These are phyloP conservation scores for Malus sylvestris DNA, from an alignment of 306 rosid species.

Conservation along the genomic window DNA sequence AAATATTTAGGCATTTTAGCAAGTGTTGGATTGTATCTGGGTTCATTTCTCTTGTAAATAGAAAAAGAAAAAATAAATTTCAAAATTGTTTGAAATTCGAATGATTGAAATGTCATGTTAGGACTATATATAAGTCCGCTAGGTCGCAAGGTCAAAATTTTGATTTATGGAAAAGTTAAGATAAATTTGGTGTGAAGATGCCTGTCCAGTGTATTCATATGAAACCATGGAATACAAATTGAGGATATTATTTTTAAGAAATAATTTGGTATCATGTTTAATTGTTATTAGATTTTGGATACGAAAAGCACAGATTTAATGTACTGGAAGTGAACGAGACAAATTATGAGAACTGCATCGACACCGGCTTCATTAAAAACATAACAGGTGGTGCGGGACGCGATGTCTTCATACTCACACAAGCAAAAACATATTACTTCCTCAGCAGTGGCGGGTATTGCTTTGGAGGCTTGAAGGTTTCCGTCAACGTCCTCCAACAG, in stretches of 20 bases:
- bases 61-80: too few relatives aligned
- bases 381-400: slow-evolving; percentile 10
- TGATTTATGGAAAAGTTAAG: neutral
- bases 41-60: too few relatives aligned
- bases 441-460: slow-evolving; percentile 12
- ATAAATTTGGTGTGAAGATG: neutral
- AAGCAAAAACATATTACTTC: slow-evolving; percentile 18
- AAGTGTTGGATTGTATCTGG: too few relatives aligned
- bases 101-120: too few relatives aligned
- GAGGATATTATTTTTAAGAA: neutral
- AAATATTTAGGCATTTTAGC: too few relatives aligned
- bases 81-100: too few relatives aligned
- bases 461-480: slow-evolving; percentile 16
- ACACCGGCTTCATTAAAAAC: slow-evolving; percentile 5
- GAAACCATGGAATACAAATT: neutral
- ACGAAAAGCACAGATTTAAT: slow-evolving; percentile 6
- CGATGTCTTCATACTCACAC: slow-evolving; percentile 14
- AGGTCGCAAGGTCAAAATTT: neutral
- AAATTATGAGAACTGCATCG: slow-evolving; percentile 10
- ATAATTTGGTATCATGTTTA: neutral
- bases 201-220: neutral
- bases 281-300: slow-evolving; percentile 13
- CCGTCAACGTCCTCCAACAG: neutral
- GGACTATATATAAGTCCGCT: too few relatives aligned
- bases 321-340: slow-evolving; percentile 20